These are phyloP conservation scores for Cicer chorassanicum DNA, from an alignment of 306 rosid genomes.

Conservation along the genomic window DNA sequence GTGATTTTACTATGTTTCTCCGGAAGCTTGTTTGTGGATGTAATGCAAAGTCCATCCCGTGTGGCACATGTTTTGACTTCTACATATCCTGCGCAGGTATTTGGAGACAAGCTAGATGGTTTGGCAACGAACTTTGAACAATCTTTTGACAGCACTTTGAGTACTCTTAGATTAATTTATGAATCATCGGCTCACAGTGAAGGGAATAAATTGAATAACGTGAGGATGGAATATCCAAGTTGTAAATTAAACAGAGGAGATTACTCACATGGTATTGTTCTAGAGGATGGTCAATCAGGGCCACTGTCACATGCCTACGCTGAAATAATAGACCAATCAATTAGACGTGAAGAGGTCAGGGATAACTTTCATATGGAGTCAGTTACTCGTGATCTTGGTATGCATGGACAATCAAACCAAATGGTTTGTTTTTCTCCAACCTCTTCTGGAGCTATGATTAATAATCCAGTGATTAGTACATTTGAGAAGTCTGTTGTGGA, in stretches of 20 bases:
- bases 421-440: constrained; percentile 49
- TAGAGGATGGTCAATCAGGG: constrained; percentile 49
- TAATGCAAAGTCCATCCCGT: constrained; percentile 46
- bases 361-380: constrained; percentile 48
- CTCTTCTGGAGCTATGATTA: constrained; percentile 43
- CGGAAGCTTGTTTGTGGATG: constrained; percentile 43
- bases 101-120: constrained; percentile 73
- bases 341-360: constrained; percentile 48
- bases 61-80: constrained; percentile 52
- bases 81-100: constrained; percentile 67
- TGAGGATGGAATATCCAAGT: constrained; percentile 40
- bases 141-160: constrained; percentile 82
- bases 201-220: constrained; percentile 38
- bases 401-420: constrained; percentile 55
- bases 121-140: constrained; percentile 75
- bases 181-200: constrained; percentile 53
- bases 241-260: constrained; percentile 47
- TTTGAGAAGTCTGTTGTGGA: constrained; percentile 64
- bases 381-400: constrained; percentile 51
- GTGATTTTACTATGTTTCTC: constrained; percentile 51
- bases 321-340: constrained; percentile 44
- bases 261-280: constrained; percentile 42
- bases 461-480: constrained; percentile 45
- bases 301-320: constrained; percentile 17
- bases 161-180: constrained; percentile 70